Conservation (phyloP, 202 grass and related monocot species). For the Carex arenaria region DNA sequence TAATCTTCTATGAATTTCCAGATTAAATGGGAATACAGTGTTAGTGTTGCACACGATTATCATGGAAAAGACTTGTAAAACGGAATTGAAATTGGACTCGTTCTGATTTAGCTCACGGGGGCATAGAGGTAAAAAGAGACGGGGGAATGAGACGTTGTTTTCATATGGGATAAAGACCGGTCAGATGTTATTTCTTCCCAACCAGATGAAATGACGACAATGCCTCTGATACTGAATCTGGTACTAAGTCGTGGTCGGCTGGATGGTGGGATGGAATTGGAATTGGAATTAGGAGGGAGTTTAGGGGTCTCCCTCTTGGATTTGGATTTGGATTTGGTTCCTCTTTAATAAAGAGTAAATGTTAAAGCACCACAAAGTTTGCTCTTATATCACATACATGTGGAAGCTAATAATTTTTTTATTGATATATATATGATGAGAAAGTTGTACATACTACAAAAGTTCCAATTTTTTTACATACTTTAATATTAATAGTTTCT, state of each 20-base stretch:
- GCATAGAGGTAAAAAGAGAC: background rate
- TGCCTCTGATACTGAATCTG: constrained; percentile 8
- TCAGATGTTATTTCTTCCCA: constrained; percentile 22
- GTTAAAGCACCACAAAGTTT: background rate
- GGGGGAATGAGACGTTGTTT: constrained; percentile 11
- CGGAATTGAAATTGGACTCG: background rate
- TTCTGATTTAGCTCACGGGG: background rate
- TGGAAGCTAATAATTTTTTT: background rate
- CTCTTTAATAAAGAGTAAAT: background rate
- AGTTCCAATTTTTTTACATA: too few relatives aligned
- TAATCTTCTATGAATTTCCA: too few relatives aligned
- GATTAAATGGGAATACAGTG: background rate
- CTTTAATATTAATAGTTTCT: too few relatives aligned
- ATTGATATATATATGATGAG: background rate
- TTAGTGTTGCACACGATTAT: background rate
- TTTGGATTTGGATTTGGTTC: constrained; percentile 17
- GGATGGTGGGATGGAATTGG: constrained; percentile 10
- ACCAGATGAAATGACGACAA: constrained; percentile 3
- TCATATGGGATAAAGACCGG: background rate
- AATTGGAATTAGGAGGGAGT: background rate
- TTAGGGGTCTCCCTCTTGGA: background rate
- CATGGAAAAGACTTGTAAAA: background rate
- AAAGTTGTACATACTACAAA: too few relatives aligned
- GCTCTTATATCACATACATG: background rate
- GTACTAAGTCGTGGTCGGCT: constrained; percentile 43